These are phyloP conservation scores for Aspergillus oerlinghausenensis DNA, from an alignment of 2,329 filamentous ascomycete species.

Conservation along the genomic window DNA sequence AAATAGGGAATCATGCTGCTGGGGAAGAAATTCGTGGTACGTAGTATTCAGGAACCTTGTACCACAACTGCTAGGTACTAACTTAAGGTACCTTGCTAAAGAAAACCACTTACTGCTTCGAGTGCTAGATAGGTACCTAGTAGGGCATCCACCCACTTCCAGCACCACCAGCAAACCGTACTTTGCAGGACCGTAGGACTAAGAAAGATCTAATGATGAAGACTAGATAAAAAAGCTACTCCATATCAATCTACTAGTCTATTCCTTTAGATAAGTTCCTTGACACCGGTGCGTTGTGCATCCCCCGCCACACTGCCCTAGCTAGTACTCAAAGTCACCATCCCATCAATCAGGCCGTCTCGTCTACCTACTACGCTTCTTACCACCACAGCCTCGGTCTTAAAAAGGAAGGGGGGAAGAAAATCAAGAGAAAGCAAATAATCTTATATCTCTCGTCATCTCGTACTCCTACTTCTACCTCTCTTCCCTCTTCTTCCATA, in stretches of 20 bases:
- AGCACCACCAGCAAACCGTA: background rate
- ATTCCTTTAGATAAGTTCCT: background rate
- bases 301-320: background rate
- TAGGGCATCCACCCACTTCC: background rate
- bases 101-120: background rate
- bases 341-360: constrained; percentile 10
- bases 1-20: background rate
- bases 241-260: background rate
- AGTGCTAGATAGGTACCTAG: background rate
- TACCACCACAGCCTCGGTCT: constrained; percentile 11
- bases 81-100: background rate
- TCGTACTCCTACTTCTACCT: constrained; percentile 9
- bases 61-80: background rate
- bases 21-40: background rate
- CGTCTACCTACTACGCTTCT: constrained; percentile 1
- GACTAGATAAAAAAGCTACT: background rate
- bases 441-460: constrained; percentile 19
- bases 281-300: background rate
- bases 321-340: background rate
- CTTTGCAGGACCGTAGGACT: background rate
- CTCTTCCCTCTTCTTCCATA: constrained; percentile 9
- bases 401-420: constrained; percentile 6
- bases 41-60: background rate
- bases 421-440: constrained; percentile 3
- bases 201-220: background rate